Base-by-base conservation (phyloP, 148 eudicot species). In the Spergularia bocconei region DNA sequence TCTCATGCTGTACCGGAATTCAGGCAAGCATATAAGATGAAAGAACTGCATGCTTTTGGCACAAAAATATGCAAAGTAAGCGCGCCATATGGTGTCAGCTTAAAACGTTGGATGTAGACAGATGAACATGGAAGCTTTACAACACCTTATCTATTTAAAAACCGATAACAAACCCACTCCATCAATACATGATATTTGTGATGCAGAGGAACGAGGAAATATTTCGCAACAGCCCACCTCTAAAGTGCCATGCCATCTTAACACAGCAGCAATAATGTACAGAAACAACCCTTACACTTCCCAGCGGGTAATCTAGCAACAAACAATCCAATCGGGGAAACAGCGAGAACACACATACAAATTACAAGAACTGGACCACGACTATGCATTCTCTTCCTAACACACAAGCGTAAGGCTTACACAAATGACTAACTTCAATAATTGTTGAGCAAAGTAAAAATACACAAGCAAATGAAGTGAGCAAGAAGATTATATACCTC, bases 401-500 rank as follows among this genome's bases (percentile, higher is more conserved):
- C 64, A 61, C 23, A 61, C 38, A 29, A 1, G 36, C 36, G 1
- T 29, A 29, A 0, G 11, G 64, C 64, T 61, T 21, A 21, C 1
- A 2, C 13, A 61, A 2, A 2, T 11, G 63, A 20, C 63, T 55
- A 16, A 16, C 58, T 55, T 15, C 58, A 16, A 5, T 55, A 1
- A 17, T 21, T 3, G 58, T 16, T 55, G 0, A 17, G 5, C 6
- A 60, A 10, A 69, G 13, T 33, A 0, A 52, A 17, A 23, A 5
- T 53, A 21, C 36, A 41, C 17, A 17, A 59, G 47, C 38, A 62
- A 54, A 62, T 12, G 41, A 17, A 47, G 67, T 4, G 33, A 13
- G 63, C 11, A n/a, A 58, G 7, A 20, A 53, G 62, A 36, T 55
- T 12, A 52, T 0, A 19, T 79, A 91, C 97, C 97, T 84, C 87